Evolutionary conservation across 169 alveolate genomes (phyloP).

Genomic region (Perkinsus marinus): DNA sequence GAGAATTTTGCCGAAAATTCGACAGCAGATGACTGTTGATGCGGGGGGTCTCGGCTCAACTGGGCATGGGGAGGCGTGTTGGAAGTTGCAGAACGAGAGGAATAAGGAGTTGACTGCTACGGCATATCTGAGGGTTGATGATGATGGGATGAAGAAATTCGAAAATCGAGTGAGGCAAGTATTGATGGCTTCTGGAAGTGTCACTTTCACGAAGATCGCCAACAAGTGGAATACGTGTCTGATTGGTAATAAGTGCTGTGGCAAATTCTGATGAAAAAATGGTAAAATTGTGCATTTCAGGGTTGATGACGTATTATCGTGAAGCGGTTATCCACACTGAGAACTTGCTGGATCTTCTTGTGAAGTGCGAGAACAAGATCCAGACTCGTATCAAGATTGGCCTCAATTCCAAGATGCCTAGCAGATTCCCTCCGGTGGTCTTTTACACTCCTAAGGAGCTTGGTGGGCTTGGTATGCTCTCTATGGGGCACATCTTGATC

Average conservation of each 20-base stretch:
- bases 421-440: slow-evolving; percentile 99
- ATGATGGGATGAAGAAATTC: slow-evolving; percentile 85
- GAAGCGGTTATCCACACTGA: slow-evolving; percentile 99
- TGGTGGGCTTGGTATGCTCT: slow-evolving; percentile 99
- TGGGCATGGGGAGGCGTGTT: slow-evolving; percentile 77
- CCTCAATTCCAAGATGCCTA: slow-evolving; percentile 98
- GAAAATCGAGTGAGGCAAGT: slow-evolving; percentile 93
- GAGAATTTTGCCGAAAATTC: slow-evolving; percentile 76
- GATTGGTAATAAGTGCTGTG: slow-evolving; percentile 47
- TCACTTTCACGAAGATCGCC: slow-evolving; percentile 99
- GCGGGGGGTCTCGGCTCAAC: slow-evolving; percentile 13
- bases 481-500: slow-evolving; percentile 99
- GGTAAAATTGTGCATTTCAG: neutral
- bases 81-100: slow-evolving; percentile 92
- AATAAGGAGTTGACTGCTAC: slow-evolving; percentile 97
- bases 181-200: slow-evolving; percentile 95
- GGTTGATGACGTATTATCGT: slow-evolving; percentile 96
- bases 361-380: slow-evolving; percentile 94
- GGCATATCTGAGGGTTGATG: slow-evolving; percentile 96
- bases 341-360: slow-evolving; percentile 88
- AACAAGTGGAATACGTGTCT: slow-evolving; percentile 99
- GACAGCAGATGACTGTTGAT: neutral
- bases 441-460: slow-evolving; percentile 99
- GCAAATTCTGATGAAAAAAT: neutral
- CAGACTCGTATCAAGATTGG: slow-evolving; percentile 99